Evolutionary conservation across 768 basidiomycete species (phyloP).

Genomic region (Mycena chlorophos): DNA sequence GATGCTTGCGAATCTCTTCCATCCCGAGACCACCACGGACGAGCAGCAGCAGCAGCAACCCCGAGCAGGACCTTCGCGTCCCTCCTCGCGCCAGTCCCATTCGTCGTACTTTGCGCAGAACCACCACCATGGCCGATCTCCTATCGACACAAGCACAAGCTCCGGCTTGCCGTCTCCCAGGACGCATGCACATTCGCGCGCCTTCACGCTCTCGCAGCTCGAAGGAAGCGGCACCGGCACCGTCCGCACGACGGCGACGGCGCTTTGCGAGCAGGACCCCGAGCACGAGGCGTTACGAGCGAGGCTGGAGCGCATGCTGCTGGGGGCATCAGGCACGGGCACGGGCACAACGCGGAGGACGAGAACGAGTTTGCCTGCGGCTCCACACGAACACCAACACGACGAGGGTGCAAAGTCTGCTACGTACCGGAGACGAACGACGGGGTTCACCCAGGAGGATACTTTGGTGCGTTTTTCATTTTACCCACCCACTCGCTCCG

Average conservation of each 20-base stretch:
- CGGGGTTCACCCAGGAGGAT: too few relatives aligned
- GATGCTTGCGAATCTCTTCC: neutral
- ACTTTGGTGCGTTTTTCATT: too few relatives aligned
- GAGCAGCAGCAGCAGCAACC: neutral
- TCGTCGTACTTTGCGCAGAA: neutral
- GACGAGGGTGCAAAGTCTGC: too few relatives aligned
- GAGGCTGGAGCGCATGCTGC: neutral
- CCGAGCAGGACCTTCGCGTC: neutral
- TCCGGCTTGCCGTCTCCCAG: neutral
- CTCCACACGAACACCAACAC: too few relatives aligned
- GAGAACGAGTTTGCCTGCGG: neutral
- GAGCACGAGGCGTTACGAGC: neutral
- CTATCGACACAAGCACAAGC: neutral
- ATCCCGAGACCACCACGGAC: neutral
- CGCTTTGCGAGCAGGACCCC: neutral
- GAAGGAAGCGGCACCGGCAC: neutral
- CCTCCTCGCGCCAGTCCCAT: neutral
- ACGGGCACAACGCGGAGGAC: neutral
- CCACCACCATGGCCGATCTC: neutral
- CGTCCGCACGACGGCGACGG: too few relatives aligned
- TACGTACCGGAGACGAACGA: too few relatives aligned
- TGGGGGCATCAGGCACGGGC: neutral
- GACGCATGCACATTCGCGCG: neutral
- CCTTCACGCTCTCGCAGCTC: neutral
- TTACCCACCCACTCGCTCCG: too few relatives aligned